Evolutionary conservation across 345 rosid genomes (phyloP).

Genomic region (Ceriops zippeliana): DNA sequence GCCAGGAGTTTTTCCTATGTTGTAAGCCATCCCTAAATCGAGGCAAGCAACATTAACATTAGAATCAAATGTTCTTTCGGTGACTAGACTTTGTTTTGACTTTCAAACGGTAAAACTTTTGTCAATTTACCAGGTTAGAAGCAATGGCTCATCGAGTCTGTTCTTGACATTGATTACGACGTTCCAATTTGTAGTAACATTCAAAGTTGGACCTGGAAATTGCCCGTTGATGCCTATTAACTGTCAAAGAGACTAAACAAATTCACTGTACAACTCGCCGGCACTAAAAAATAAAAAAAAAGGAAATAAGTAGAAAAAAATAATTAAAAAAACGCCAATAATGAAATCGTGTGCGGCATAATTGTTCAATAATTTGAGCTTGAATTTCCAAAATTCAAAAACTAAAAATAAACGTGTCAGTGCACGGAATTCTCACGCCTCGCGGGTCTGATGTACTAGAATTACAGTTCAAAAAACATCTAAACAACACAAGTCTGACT

Average conservation of each 20-base stretch:
- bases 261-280: too few relatives aligned
- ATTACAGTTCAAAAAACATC: too few relatives aligned
- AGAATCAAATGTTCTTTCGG: neutral
- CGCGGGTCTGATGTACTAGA: too few relatives aligned
- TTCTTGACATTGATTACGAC: constrained; percentile 33
- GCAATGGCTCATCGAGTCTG: constrained; percentile 30
- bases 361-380: too few relatives aligned
- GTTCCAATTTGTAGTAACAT: constrained; percentile 33
- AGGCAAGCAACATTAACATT: constrained; percentile 8
- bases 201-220: constrained; percentile 33
- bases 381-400: too few relatives aligned
- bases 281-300: too few relatives aligned
- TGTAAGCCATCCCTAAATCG: constrained; percentile 30
- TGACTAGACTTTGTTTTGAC: neutral
- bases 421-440: too few relatives aligned
- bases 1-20: constrained; percentile 34
- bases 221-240: constrained; percentile 30
- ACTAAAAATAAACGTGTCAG: too few relatives aligned
- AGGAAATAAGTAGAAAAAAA: too few relatives aligned
- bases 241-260: constrained; percentile 4
- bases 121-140: constrained; percentile 57
- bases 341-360: too few relatives aligned
- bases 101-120: neutral
- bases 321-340: too few relatives aligned
- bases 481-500: too few relatives aligned